These are phyloP conservation scores for Aspergillus sp. DNA, from an alignment of 2,329 filamentous ascomycete species.

Conservation along the genomic window DNA sequence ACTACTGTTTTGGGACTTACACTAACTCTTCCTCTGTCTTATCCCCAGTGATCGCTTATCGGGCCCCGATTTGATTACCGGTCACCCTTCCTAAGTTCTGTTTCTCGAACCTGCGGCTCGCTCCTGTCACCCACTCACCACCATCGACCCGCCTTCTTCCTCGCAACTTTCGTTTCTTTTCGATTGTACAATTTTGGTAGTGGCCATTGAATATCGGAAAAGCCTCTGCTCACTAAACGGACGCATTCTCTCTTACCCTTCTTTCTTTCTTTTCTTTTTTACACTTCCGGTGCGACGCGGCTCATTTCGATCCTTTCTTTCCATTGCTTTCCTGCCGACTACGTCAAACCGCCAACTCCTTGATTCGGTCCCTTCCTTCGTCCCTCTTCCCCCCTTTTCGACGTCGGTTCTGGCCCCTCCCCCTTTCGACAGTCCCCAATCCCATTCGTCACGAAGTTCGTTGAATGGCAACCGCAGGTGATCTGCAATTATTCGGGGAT, in stretches of 20 bases:
- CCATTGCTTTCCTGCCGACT: slow-evolving; percentile 5
- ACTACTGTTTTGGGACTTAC: background rate
- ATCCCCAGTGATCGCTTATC: background rate
- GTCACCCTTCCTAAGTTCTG: background rate
- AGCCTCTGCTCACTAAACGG: background rate
- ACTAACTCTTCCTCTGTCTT: background rate
- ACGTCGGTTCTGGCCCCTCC: slow-evolving; percentile 7
- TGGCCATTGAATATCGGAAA: background rate
- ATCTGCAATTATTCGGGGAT: slow-evolving; percentile 12
- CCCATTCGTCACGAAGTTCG: background rate
- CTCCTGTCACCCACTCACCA: background rate
- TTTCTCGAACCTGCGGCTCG: background rate
- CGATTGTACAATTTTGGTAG: background rate
- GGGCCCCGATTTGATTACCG: background rate
- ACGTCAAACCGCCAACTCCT: slow-evolving; percentile 1
- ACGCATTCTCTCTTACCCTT: background rate
- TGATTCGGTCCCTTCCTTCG: slow-evolving; percentile 2
- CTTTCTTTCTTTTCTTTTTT: slow-evolving; percentile 8
- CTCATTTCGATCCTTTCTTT: background rate
- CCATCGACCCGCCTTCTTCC: background rate
- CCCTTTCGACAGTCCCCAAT: slow-evolving; percentile 1
- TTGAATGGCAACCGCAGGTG: slow-evolving; percentile 23
- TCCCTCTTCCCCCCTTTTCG: slow-evolving; percentile 12
- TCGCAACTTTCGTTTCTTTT: background rate
- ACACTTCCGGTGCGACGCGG: background rate